Conservation (phyloP, 768 basidiomycete genomes). For the Mycena maculata region DNA sequence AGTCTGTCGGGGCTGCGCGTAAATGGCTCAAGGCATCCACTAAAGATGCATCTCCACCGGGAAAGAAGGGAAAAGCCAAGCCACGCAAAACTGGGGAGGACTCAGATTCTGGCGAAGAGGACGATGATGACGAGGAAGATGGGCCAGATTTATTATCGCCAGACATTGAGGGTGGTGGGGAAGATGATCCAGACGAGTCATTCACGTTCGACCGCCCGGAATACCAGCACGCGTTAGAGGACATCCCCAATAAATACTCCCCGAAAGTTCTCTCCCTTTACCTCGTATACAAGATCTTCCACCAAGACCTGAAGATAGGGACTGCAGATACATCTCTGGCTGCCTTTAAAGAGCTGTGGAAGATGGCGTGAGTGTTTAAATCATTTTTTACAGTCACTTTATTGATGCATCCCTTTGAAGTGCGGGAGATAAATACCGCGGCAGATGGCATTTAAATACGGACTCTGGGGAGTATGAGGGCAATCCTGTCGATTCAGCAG, state of each 20-base stretch:
- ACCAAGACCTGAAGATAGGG: constrained; percentile 3
- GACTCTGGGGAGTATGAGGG: constrained; percentile 32
- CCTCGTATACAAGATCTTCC: constrained; percentile 7
- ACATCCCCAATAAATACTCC: not conserved
- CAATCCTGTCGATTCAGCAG: constrained; percentile 38
- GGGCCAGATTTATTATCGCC: too few species aligned
- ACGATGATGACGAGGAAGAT: too few species aligned
- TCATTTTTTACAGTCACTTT: not conserved
- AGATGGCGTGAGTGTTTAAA: not conserved
- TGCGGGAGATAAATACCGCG: constrained; percentile 35
- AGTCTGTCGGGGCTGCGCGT: not conserved
- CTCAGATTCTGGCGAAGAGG: too few species aligned
- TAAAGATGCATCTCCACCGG: too few species aligned
- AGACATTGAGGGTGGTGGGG: not conserved
- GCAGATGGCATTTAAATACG: constrained; percentile 34
- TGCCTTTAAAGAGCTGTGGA: not conserved
- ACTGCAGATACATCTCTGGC: not conserved
- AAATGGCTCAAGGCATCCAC: not conserved
- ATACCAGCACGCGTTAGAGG: not conserved
- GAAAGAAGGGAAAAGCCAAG: too few species aligned
- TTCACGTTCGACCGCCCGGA: not conserved
- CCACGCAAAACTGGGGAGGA: too few species aligned
- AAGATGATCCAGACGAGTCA: not conserved
- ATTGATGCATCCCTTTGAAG: constrained; percentile 10
- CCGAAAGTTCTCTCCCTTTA: constrained; percentile 1